Base-by-base conservation (phyloP, 2,329 filamentous ascomycete genomes). In the Zasmidium citrigriseum region DNA sequence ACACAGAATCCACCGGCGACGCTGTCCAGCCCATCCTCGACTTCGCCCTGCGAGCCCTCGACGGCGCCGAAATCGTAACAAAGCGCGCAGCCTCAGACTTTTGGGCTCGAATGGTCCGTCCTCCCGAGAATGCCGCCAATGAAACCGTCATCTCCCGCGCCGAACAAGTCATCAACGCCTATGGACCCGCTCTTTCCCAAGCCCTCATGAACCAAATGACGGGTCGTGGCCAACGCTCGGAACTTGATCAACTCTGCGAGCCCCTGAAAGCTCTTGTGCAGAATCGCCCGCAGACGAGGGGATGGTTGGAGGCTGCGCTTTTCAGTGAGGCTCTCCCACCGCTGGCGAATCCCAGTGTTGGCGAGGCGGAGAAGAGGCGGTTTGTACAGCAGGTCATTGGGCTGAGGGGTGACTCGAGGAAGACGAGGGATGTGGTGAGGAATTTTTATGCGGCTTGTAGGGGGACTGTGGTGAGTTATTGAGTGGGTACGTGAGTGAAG, bases 11-110 rank as follows among this genome's bases (percentile, higher is more conserved):
- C 89, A 58, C 85, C 82, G 64, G 64, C n/a, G 57, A 62, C n/a
- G 44, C 54, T 23, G 59, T 64, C 1, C 57, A 60, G 16, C 57
- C 54, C 65, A 82, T 91, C 60, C 89, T 96, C 67, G 76, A 87
- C 54, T 93, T 93, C 67, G 83, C 86, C 0, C 77, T 95, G 12
- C 83, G 85, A 65, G 86, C 90, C 7, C 76, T 96, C 5, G 82
- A 87, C 46, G 88, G 87, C 12, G 85, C 82, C 25, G 90, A 95
- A 59, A 86, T 89, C 0, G 77, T 96, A 10, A 89, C 90, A 0
- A 96, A 95, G 74, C 83, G 83, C 25, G 84, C 89, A 2, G 84
- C 90, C 1, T 84, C 87, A 9, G 85, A 89, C 24, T 90, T 96
- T 61, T 95, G 91, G 89, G 86, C 89, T 75, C 65, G 80, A 69